Percentiles rank a stretch among this genome's conserved stretches.
phyloP scores from a whole-genome alignment of 331 rosid genomes.

The Phaseolus coccineus region DNA sequence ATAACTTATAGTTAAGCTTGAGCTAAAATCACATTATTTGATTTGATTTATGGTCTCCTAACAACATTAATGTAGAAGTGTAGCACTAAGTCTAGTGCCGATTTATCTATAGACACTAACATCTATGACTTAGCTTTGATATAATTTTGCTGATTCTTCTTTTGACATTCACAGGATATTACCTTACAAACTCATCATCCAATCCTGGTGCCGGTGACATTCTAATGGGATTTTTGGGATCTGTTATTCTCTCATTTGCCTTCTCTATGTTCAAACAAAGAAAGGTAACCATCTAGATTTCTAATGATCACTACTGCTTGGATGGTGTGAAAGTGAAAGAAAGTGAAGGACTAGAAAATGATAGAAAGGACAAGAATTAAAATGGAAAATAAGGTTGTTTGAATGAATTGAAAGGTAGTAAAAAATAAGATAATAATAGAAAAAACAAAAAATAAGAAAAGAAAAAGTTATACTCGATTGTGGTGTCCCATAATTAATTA shows the following conservation, averaged over 20 bases:
- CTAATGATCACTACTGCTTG: not conserved
- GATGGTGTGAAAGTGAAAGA: too few species aligned
- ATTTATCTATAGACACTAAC: constrained; percentile 3
- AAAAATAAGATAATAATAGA: too few species aligned
- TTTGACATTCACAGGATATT: constrained; percentile 55
- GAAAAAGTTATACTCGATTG: too few species aligned
- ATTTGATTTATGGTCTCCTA: constrained; percentile 8
- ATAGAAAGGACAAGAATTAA: too few species aligned
- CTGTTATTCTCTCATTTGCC: constrained; percentile 89
- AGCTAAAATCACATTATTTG: not conserved
- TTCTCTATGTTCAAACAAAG: constrained; percentile 92
- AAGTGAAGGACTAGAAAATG: too few species aligned
- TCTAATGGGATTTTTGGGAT: constrained; percentile 87
- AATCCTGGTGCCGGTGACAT: constrained; percentile 92
- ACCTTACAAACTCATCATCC: constrained; percentile 73
- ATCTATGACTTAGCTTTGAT: not conserved
- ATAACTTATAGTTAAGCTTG: not conserved
- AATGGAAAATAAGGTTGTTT: too few species aligned
- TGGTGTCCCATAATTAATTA: too few species aligned
- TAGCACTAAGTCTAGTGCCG: not conserved
- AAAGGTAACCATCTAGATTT: constrained; percentile 58
- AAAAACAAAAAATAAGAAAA: too few species aligned
- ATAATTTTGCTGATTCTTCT: constrained; percentile 31
- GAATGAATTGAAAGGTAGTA: too few species aligned
- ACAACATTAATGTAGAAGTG: not conserved